A percentile compares a stretch with the other conserved stretches of the same genome.
Evolutionary conservation across 192 early-diverging fungal species (phyloP).

Genomic region (Podila verticillata): DNA sequence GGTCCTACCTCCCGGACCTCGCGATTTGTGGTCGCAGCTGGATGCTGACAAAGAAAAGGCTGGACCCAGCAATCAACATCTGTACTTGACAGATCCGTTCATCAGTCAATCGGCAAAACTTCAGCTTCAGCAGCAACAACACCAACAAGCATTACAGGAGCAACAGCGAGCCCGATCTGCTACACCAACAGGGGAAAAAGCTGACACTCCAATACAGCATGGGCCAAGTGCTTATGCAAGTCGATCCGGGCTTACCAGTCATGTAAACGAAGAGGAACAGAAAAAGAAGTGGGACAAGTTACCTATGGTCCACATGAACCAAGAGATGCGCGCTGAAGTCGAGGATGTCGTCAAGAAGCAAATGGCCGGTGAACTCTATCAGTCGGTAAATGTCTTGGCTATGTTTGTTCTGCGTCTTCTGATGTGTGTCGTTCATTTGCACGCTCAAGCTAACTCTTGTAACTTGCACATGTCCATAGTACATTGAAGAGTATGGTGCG

Average conservation of each 20-base stretch:
- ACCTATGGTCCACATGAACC: conserved; percentile 76
- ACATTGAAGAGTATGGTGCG: conserved; percentile 47
- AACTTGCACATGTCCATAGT: conserved; percentile 4
- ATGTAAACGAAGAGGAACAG: conserved; percentile 46
- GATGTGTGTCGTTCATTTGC: neutral
- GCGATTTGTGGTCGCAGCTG: conserved; percentile 77
- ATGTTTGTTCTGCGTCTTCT: neutral
- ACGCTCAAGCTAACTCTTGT: neutral
- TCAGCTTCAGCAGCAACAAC: conserved; percentile 45
- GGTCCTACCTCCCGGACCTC: conserved; percentile 78
- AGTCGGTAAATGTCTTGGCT: conserved; percentile 14
- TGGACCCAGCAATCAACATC: conserved; percentile 51
- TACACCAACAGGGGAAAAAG: conserved; percentile 14
- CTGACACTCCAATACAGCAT: neutral
- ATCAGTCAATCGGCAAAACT: conserved; percentile 59
- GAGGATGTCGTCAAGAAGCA: conserved; percentile 74
- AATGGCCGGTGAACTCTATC: conserved; percentile 48
- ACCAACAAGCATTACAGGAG: conserved; percentile 49
- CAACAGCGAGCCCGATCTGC: conserved; percentile 23
- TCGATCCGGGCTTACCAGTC: conserved; percentile 17
- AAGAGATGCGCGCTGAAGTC: conserved; percentile 62
- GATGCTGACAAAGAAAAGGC: conserved; percentile 63
- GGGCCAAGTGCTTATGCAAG: conserved; percentile 41
- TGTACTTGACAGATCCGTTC: conserved; percentile 86
- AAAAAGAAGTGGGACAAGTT: conserved; percentile 67